phyloP scores from a whole-genome alignment of 1,139 yeast species.

The Yamadazyma blattariae region DNA sequence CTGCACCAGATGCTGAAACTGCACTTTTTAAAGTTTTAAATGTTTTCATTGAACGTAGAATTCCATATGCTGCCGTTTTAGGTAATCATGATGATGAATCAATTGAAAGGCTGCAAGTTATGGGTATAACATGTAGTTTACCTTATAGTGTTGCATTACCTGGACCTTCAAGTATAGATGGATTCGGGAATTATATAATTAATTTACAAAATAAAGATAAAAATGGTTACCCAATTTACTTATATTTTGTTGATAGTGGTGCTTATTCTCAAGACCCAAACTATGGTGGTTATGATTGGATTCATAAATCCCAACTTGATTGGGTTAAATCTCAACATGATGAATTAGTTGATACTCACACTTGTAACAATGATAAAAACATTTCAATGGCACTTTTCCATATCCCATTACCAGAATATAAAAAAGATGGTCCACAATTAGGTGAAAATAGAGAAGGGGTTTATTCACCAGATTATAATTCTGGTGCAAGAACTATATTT shows the following conservation, averaged over 20 bases:
- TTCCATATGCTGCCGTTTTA: slow-evolving; percentile 74
- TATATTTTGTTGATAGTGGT: slow-evolving; percentile 84
- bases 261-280: slow-evolving; percentile 64
- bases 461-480: slow-evolving; percentile 72
- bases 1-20: slow-evolving; percentile 74
- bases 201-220: slow-evolving; percentile 41
- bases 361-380: slow-evolving; percentile 34
- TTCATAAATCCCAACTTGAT: slow-evolving; percentile 68
- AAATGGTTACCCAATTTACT: slow-evolving; percentile 48
- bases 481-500: slow-evolving; percentile 60
- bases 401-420: slow-evolving; percentile 85
- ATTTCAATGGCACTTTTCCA: slow-evolving; percentile 89
- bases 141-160: slow-evolving; percentile 64
- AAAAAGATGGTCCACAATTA: slow-evolving; percentile 44
- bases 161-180: slow-evolving; percentile 68
- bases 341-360: slow-evolving; percentile 24
- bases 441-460: slow-evolving; percentile 71
- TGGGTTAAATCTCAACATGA: slow-evolving; percentile 48
- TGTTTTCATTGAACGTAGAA: slow-evolving; percentile 61
- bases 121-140: slow-evolving; percentile 50
- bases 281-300: slow-evolving; percentile 82
- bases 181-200: slow-evolving; percentile 78
- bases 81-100: slow-evolving; percentile 74
- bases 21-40: slow-evolving; percentile 73
- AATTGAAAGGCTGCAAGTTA: slow-evolving; percentile 55